A percentile compares a stretch with the other conserved stretches of the same genome.
phyloP scores from a whole-genome alignment of 2,329 filamentous ascomycete species.

The Thielaviopsis ethacetica region DNA sequence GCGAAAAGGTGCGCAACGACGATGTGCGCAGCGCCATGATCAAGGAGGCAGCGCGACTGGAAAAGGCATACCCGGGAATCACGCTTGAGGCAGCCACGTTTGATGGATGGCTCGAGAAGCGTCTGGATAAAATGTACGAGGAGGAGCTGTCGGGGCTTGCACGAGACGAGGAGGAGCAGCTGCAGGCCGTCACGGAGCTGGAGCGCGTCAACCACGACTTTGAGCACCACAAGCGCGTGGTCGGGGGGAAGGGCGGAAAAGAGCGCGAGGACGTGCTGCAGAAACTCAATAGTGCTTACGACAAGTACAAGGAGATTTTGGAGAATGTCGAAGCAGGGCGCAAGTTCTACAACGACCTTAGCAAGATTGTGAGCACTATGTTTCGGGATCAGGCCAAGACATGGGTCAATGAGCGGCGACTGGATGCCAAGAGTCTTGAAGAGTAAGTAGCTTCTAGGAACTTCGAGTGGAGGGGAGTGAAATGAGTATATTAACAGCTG shows the following conservation, averaged over 20 bases:
- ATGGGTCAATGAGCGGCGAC: slow-evolving; percentile 66
- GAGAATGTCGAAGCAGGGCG: slow-evolving; percentile 79
- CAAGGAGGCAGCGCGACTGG: slow-evolving; percentile 66
- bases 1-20: slow-evolving; percentile 66
- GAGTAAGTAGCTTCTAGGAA: slow-evolving; percentile 34
- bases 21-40: slow-evolving; percentile 79
- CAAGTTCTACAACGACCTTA: slow-evolving; percentile 95
- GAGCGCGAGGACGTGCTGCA: slow-evolving; percentile 81
- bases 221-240: slow-evolving; percentile 49
- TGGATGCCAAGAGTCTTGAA: slow-evolving; percentile 67
- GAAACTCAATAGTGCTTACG: slow-evolving; percentile 74
- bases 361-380: slow-evolving; percentile 60
- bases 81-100: slow-evolving; percentile 79
- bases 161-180: slow-evolving; percentile 62
- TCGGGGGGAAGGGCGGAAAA: slow-evolving; percentile 41
- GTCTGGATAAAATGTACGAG: slow-evolving; percentile 63
- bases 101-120: slow-evolving; percentile 73
- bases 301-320: slow-evolving; percentile 92
- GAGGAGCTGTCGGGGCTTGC: slow-evolving; percentile 54
- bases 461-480: not conserved
- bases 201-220: slow-evolving; percentile 66
- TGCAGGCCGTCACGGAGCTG: slow-evolving; percentile 50
- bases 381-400: slow-evolving; percentile 65
- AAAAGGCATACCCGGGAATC: slow-evolving; percentile 72
- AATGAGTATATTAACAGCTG: not conserved